A percentile compares a stretch with the other conserved stretches of the same genome.
Evolutionary conservation across 306 rosid species (phyloP).

Genomic region (Dalbergia cochinchinensis): DNA sequence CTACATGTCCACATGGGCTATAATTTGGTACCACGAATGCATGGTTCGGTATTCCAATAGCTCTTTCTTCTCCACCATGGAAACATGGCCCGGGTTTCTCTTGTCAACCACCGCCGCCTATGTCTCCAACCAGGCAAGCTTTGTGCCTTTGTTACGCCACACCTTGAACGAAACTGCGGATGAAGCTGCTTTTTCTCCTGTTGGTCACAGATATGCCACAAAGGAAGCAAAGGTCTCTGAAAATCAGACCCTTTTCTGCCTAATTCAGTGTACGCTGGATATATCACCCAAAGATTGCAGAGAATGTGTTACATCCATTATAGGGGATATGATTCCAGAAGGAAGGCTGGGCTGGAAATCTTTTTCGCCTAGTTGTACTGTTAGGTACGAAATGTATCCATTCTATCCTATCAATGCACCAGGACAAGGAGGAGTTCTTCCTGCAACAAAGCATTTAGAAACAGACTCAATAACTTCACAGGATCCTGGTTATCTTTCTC

Average conservation of each 20-base stretch:
- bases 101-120: not conserved
- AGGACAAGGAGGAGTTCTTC: not conserved
- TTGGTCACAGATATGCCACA: not conserved
- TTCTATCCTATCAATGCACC: not conserved
- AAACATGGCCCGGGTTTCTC: not conserved
- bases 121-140: not conserved
- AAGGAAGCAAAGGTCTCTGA: not conserved
- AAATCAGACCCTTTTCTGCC: not conserved
- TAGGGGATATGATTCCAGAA: too few relatives aligned
- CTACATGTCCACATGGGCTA: not conserved
- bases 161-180: not conserved
- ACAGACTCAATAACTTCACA: not conserved
- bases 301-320: not conserved
- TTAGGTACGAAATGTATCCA: not conserved
- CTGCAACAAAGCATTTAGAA: constrained; percentile 6
- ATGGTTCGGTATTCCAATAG: too few relatives aligned
- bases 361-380: not conserved
- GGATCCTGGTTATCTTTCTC: not conserved
- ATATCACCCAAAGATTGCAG: not conserved
- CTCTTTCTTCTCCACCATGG: too few relatives aligned
- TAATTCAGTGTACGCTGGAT: not conserved
- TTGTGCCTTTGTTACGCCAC: not conserved
- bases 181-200: not conserved
- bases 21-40: too few relatives aligned
- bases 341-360: too few relatives aligned